These are phyloP conservation scores for Lactarius hengduanensis DNA, from an alignment of 768 basidiomycete species.

Conservation along the genomic window DNA sequence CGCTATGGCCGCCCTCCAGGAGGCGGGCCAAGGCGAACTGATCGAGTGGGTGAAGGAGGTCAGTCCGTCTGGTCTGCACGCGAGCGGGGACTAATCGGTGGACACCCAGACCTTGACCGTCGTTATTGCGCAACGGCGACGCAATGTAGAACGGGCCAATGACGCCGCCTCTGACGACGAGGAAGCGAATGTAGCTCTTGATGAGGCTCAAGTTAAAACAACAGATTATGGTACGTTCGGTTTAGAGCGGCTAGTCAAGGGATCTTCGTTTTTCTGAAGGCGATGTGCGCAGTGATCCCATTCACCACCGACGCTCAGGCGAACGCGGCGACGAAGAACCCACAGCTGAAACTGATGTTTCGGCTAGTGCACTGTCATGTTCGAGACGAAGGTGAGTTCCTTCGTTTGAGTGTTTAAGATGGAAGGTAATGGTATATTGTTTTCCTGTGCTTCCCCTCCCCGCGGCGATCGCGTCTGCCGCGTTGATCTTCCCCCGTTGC, in stretches of 20 bases:
- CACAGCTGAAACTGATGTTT: conserved; percentile 81
- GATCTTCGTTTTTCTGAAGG: conserved; percentile 12
- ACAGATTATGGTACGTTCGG: conserved; percentile 66
- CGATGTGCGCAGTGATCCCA: conserved; percentile 59
- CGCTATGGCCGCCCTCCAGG: conserved; percentile 69
- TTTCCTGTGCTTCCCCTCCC: not conserved
- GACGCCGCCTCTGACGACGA: conserved; percentile 39
- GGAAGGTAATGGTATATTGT: not conserved
- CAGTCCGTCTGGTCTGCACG: conserved; percentile 33
- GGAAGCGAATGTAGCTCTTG: conserved; percentile 49
- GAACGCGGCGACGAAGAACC: conserved; percentile 72
- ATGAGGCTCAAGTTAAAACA: conserved; percentile 66
- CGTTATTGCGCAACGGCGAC: conserved; percentile 57
- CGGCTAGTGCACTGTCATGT: conserved; percentile 72
- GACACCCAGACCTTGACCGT: conserved; percentile 55
- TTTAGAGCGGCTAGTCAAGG: not conserved
- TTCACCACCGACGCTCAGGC: conserved; percentile 74
- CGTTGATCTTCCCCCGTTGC: not conserved
- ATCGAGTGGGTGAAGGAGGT: conserved; percentile 85
- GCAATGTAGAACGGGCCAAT: conserved; percentile 62
- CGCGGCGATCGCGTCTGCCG: conserved; percentile 15
- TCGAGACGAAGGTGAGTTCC: conserved; percentile 57
- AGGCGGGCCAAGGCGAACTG: conserved; percentile 58
- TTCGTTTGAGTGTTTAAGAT: not conserved
- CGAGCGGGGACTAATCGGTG: conserved; percentile 11